Evolutionary conservation across 805 yeast genomes (phyloP), one percentile per base, ranked within the genome.

Genomic region (Huiozyma naganishii): DNA sequence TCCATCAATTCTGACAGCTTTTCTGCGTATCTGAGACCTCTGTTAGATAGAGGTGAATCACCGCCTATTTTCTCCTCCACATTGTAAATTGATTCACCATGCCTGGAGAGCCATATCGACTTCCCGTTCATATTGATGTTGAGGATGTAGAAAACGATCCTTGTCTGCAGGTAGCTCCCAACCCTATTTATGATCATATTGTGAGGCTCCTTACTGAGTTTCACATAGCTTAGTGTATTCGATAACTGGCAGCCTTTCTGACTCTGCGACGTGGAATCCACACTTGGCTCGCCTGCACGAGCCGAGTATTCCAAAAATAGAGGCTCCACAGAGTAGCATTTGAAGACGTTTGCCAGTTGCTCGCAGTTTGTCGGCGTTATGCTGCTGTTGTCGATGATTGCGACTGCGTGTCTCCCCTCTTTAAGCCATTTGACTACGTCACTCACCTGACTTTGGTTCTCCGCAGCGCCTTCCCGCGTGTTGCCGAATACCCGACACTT

Each of bases 21-120:
- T 41, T 72, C 66, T 6, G 97, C 90, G 59, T 90, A 89, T 53
- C 79, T 68, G 65, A 79, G 72, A 5, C 97, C 97, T 36, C 97
- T 73, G 44, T 79, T 80, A 41, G 89, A 79, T 43, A 89, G 69
- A 52, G 81, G 75, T 2, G 95, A 84, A 66, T 89, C 96, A 13
- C 97, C 97, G 28, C 98, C 97, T 51, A 90, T 84, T 62, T 87
- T 86, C 29, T 97, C 97, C 40, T 87, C 87, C 47, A 92, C 71
- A 61, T 90, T 90, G 67, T 80, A 92, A 59, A 79, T 80, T 2
- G 95, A 82, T 66, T 90, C 98, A 27, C 98, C 98, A 58, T 90
- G 98, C 52, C 97, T 76, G 40, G 95, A 84, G 39, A 90, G 71
- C 89, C 95, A 90, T 48, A 90, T 88, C 49, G 82, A 75, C 48